Percentiles rank a stretch among this genome's conserved stretches.
Conservation (phyloP, 805 yeast species). For the Candida fluviatilis region DNA sequence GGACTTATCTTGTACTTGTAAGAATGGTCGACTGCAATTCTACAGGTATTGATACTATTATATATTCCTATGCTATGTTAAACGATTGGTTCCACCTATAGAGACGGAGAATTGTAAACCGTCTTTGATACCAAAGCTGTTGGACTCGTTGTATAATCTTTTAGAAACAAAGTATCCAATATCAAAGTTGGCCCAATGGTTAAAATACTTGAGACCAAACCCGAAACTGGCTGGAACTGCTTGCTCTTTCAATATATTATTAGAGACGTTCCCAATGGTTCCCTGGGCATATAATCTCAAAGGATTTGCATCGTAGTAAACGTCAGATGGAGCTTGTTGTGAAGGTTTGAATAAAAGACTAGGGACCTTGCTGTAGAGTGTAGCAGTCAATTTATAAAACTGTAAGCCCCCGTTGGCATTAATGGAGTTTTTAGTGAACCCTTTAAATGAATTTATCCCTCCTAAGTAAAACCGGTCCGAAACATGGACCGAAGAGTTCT, state of each 20-base stretch:
- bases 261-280: conserved; percentile 57
- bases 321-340: neutral
- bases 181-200: conserved; percentile 38
- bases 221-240: conserved; percentile 26
- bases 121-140: conserved; percentile 27
- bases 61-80: no score
- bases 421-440: conserved; percentile 62
- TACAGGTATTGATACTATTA: no score
- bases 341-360: conserved; percentile 22
- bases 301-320: conserved; percentile 24
- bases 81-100: conserved; percentile 33
- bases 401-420: conserved; percentile 76
- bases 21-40: no score
- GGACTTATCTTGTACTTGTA: no score
- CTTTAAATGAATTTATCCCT: conserved; percentile 69
- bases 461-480: conserved; percentile 83
- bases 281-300: conserved; percentile 55
- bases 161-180: conserved; percentile 34
- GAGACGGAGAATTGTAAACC: conserved; percentile 37
- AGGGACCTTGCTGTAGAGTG: conserved; percentile 62
- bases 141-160: conserved; percentile 15
- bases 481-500: conserved; percentile 43
- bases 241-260: conserved; percentile 20
- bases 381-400: conserved; percentile 52
- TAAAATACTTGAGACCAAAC: conserved; percentile 34